A percentile compares a stretch with the other conserved stretches of the same genome.
These are phyloP conservation scores for Pezicula radicicola DNA, from an alignment of 2,329 filamentous ascomycete species.

Conservation along the genomic window DNA sequence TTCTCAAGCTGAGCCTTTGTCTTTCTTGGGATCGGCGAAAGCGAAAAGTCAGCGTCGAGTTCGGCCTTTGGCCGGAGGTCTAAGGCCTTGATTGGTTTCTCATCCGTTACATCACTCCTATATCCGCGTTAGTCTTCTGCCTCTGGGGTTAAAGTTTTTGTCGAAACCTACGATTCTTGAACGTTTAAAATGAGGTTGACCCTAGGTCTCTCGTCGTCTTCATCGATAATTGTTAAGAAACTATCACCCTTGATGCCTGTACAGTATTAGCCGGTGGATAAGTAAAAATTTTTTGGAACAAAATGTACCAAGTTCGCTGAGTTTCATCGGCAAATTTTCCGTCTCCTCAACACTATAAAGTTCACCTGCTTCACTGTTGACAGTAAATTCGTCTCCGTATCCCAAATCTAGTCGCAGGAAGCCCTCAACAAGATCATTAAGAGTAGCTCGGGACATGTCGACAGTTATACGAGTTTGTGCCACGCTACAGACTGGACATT, in stretches of 20 bases:
- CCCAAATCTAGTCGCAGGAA: slow-evolving; percentile 68
- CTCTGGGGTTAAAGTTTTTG: not conserved
- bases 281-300: not conserved
- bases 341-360: slow-evolving; percentile 89
- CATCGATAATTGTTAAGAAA: slow-evolving; percentile 81
- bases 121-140: slow-evolving; percentile 9
- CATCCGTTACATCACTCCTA: slow-evolving; percentile 31
- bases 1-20: slow-evolving; percentile 10
- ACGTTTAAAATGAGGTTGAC: slow-evolving; percentile 78
- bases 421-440: slow-evolving; percentile 75
- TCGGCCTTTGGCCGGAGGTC: slow-evolving; percentile 15
- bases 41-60: slow-evolving; percentile 6
- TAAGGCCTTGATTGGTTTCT: slow-evolving; percentile 50
- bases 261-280: slow-evolving; percentile 18
- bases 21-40: slow-evolving; percentile 21
- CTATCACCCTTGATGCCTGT: slow-evolving; percentile 66
- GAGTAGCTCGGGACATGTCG: slow-evolving; percentile 68
- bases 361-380: slow-evolving; percentile 72
- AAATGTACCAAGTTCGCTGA: slow-evolving; percentile 66
- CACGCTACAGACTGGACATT: slow-evolving; percentile 81
- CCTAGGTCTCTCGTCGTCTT: slow-evolving; percentile 69
- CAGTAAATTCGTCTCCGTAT: slow-evolving; percentile 77
- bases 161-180: slow-evolving; percentile 52
- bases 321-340: slow-evolving; percentile 77
- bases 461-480: slow-evolving; percentile 65